Conservation (phyloP, 306 rosid genomes). For the Trifolium repens region DNA sequence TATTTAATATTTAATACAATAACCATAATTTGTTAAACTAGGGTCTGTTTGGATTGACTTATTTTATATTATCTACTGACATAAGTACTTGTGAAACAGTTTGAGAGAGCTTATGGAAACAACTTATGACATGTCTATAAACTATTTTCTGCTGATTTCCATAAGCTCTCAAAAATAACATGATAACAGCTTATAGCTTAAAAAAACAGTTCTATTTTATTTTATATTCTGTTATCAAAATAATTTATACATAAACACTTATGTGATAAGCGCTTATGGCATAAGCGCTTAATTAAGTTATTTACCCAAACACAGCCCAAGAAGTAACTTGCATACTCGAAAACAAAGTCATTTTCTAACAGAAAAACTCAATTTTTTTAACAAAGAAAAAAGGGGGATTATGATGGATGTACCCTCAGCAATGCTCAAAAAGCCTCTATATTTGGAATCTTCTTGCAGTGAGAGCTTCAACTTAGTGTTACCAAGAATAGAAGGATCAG, state of each 20-base stretch:
- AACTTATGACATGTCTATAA: background rate
- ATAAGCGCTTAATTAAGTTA: background rate
- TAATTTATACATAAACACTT: background rate
- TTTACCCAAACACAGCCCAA: background rate
- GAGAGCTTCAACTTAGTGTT: constrained; percentile 59
- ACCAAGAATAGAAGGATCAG: constrained; percentile 70
- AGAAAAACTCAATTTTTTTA: background rate
- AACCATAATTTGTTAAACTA: constrained; percentile 30
- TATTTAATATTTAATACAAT: constrained; percentile 33
- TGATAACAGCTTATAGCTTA: background rate
- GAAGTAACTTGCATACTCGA: constrained; percentile 25
- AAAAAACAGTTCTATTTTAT: background rate
- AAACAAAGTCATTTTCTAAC: constrained; percentile 15
- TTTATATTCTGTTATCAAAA: background rate
- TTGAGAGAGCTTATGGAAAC: background rate
- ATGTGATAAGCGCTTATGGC: background rate
- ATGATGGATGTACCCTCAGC: constrained; percentile 65
- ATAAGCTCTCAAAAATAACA: background rate
- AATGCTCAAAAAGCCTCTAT: constrained; percentile 82
- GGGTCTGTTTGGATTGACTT: background rate
- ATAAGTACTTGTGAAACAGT: background rate
- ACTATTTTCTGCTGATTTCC: background rate
- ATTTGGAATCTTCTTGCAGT: constrained; percentile 72
- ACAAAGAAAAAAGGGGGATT: background rate
- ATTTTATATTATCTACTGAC: background rate